Base-by-base conservation (phyloP, 2,329 filamentous ascomycete genomes). In the Clonostachys rosea region DNA sequence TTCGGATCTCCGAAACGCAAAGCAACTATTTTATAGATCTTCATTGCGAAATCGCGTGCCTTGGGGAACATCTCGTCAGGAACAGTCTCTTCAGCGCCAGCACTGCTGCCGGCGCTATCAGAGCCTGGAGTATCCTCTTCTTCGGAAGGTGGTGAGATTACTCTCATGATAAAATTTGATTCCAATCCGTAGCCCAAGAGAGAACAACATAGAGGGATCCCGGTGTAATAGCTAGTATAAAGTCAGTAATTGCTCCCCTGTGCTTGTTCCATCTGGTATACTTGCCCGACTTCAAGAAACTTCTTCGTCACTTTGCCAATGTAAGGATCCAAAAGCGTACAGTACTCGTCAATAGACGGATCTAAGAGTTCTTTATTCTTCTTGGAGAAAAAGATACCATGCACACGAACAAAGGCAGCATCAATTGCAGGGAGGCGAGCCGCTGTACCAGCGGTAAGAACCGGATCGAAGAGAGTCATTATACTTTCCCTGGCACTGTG, bases 401-500 rank as follows among this genome's bases (percentile, higher is more conserved):
- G 84, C 0, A 78, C 70, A 6, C 76, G 79, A 13, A 89, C 80
- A 48, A 84, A 88, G 0, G 72, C 70, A 0, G 76, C 68, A 50
- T 90, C 85, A 2, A 82, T 54, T 0, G 50, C 47, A 6, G 61
- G 55, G 34, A 69, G 59, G 4, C 64, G 66, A 13, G 65, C 58
- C 34, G 61, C 49, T 30, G 24, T 2, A 45, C 57, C 62, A 5
- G 65, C 61, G 30, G 49, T 68, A 5, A 85, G 54, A 0, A 84
- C 65, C 0, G 81, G 81, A 4, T 84, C 78, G 45, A 91, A 84
- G 0, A 91, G 63, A 0, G 84, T 89, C 60, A 84, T 72, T 36
- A 91, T 82, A 1, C 79, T 87, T 43, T 89, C 86, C 6, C 78
- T 74, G 0, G 86, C 82, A n/a, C 81, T 84, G 0, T 65, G 60